phyloP scores from a whole-genome alignment of 192 early-diverging fungal genomes.

The Coemansia sp. region DNA sequence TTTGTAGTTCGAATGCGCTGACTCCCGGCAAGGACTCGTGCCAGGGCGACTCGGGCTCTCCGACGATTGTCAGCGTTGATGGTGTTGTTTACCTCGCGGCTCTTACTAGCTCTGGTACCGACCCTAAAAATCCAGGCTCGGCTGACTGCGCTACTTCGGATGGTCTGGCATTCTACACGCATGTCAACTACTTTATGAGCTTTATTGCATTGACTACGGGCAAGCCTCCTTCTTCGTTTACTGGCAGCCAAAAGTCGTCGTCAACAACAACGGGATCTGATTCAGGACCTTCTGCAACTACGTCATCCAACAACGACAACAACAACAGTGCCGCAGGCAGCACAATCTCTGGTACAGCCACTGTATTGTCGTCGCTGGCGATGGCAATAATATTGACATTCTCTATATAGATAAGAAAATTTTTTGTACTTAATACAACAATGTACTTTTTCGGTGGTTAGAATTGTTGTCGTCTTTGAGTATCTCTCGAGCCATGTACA shows the following conservation, averaged over 20 bases:
- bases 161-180: constrained; percentile 53
- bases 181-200: constrained; percentile 36
- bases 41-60: constrained; percentile 54
- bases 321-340: neutral
- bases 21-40: constrained; percentile 55
- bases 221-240: neutral
- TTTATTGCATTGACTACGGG: constrained; percentile 34
- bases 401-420: neutral
- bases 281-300: neutral
- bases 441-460: neutral
- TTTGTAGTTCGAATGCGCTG: constrained; percentile 45
- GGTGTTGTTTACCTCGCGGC: constrained; percentile 24
- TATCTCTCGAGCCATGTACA: neutral
- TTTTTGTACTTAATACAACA: neutral
- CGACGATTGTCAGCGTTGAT: constrained; percentile 20
- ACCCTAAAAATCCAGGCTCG: constrained; percentile 25
- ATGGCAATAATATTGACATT: constrained; percentile 5
- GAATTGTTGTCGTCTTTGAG: neutral
- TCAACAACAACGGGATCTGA: constrained; percentile 1
- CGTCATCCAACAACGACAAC: neutral
- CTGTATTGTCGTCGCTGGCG: constrained; percentile 8
- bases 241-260: neutral
- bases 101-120: constrained; percentile 43
- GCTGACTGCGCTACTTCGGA: constrained; percentile 33
- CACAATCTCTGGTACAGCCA: neutral